Conservation (phyloP, 768 basidiomycete species). For the Trametes meyenii region DNA sequence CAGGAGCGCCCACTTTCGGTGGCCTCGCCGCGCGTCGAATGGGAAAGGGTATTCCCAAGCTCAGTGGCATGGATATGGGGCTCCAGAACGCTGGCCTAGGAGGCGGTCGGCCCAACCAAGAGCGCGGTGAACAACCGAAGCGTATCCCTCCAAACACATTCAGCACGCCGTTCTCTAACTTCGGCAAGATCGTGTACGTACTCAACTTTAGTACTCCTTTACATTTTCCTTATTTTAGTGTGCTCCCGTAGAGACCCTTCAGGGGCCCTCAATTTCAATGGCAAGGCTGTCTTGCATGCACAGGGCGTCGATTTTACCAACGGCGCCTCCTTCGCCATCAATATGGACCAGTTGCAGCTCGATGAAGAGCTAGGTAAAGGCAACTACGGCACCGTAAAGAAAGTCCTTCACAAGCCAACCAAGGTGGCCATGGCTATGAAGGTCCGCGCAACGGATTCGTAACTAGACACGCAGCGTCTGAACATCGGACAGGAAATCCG, state of each 20-base stretch:
- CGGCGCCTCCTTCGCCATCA: constrained; percentile 90
- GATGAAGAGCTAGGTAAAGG: constrained; percentile 94
- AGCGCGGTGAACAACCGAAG: constrained; percentile 42
- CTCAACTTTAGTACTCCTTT: constrained; percentile 8
- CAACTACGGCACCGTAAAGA: constrained; percentile 97
- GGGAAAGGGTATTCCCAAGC: constrained; percentile 38
- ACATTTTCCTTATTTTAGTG: background rate
- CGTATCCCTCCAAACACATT: constrained; percentile 41
- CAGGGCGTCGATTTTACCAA: constrained; percentile 88
- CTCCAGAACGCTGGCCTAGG: constrained; percentile 72
- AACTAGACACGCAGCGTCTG: background rate
- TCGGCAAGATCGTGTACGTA: constrained; percentile 90
- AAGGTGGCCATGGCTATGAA: constrained; percentile 99
- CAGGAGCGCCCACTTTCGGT: constrained; percentile 18
- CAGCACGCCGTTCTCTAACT: constrained; percentile 87
- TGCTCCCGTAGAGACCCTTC: constrained; percentile 76
- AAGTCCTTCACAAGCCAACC: constrained; percentile 91
- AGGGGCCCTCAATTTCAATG: constrained; percentile 91
- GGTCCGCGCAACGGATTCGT: constrained; percentile 48
- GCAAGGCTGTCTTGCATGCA: constrained; percentile 91
- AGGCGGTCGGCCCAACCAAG: constrained; percentile 56
- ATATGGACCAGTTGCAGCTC: constrained; percentile 90
- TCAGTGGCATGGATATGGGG: constrained; percentile 47
- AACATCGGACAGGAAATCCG: constrained; percentile 81
- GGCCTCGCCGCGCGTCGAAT: constrained; percentile 33